phyloP scores from a whole-genome alignment of 495 filamentous ascomycete species.

The Penicillium goetzii region DNA sequence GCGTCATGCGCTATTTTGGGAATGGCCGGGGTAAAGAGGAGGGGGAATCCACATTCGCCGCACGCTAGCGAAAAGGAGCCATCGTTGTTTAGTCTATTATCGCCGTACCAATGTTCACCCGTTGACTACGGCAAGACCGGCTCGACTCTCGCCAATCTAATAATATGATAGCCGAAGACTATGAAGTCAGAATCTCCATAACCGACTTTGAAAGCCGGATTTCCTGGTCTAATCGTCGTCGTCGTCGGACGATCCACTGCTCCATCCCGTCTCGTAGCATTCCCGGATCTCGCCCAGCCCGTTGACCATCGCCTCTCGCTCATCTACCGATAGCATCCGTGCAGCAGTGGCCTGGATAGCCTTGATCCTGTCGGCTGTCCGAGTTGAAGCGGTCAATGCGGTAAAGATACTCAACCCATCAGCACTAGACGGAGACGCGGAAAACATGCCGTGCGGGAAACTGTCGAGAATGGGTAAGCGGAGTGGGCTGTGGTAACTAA shows the following conservation, averaged over 20 bases:
- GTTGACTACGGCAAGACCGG: not conserved
- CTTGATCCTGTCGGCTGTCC: conserved; percentile 70
- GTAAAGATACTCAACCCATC: conserved; percentile 59
- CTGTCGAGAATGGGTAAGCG: conserved; percentile 80
- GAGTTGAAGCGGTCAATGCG: conserved; percentile 73
- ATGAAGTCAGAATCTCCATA: conserved; percentile 7
- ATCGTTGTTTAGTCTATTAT: not conserved
- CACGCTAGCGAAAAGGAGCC: not conserved
- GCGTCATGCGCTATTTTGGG: not conserved
- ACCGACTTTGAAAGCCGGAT: not conserved
- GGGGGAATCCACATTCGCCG: not conserved
- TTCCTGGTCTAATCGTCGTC: conserved; percentile 64
- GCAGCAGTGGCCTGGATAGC: conserved; percentile 62
- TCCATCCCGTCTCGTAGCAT: conserved; percentile 88
- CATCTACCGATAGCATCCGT: conserved; percentile 66
- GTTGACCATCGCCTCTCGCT: conserved; percentile 80
- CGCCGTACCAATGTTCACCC: not conserved
- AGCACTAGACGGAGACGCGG: conserved; percentile 38
- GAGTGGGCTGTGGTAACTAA: conserved; percentile 61
- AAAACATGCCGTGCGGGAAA: conserved; percentile 70
- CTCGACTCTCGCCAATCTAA: not conserved
- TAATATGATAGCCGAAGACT: not conserved
- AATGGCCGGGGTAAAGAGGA: not conserved
- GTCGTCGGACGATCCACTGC: conserved; percentile 77
- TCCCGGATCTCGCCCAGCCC: conserved; percentile 85